Percentiles rank a stretch among this genome's conserved stretches.
These are phyloP conservation scores for Stropharia rugosoannulata DNA, from an alignment of 768 basidiomycete species.

Conservation along the genomic window DNA sequence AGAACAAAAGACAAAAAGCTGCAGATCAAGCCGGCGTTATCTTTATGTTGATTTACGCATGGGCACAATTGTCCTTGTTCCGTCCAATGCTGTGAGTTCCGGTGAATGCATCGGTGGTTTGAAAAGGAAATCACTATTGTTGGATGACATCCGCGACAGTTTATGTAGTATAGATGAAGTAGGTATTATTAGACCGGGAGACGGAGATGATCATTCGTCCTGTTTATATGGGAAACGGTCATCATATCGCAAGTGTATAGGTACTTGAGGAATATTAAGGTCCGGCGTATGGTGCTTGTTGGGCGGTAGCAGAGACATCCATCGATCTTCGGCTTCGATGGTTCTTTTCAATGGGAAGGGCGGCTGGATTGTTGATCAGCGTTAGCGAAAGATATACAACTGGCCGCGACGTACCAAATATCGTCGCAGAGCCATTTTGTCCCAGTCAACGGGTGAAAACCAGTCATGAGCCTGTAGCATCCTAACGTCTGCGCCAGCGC, in stretches of 20 bases:
- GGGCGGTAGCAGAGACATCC: too few species aligned
- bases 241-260: too few species aligned
- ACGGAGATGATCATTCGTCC: too few species aligned
- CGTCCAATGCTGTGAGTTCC: not conserved
- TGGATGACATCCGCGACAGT: slow-evolving; percentile 23
- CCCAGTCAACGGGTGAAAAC: slow-evolving; percentile 47
- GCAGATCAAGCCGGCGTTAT: not conserved
- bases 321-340: too few species aligned
- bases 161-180: slow-evolving; percentile 38
- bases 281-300: too few species aligned
- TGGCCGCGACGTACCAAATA: slow-evolving; percentile 39
- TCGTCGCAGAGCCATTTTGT: slow-evolving; percentile 37
- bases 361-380: not conserved
- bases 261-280: too few species aligned
- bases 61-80: not conserved
- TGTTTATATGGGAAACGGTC: too few species aligned
- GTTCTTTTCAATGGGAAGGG: too few species aligned
- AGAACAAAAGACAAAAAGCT: not conserved
- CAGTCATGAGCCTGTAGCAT: slow-evolving; percentile 41
- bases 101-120: not conserved
- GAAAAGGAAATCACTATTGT: slow-evolving; percentile 1
- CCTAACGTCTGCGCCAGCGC: slow-evolving; percentile 37
- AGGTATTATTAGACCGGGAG: not conserved
- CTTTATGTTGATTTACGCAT: not conserved
- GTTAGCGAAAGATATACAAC: not conserved